phyloP scores from a whole-genome alignment of 305 asterid genomes.

The Euphrasia arctica region DNA sequence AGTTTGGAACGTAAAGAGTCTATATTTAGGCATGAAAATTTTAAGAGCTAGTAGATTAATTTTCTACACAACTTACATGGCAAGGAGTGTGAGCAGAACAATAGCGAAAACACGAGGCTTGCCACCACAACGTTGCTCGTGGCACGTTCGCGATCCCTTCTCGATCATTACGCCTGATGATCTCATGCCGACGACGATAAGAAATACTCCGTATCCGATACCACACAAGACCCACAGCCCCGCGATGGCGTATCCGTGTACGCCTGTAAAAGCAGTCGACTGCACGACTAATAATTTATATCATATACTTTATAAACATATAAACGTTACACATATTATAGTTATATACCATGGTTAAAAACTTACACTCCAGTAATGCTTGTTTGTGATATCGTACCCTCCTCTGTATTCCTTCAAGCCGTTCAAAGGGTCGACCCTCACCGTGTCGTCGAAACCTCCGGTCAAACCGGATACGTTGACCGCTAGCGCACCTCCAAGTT shows the following conservation, averaged over 20 bases:
- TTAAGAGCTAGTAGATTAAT: neutral
- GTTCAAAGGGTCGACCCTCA: slow-evolving; percentile 66
- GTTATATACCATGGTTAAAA: neutral
- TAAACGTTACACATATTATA: neutral
- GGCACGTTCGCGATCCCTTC: slow-evolving; percentile 38
- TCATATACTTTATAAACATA: neutral
- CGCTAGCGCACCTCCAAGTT: neutral
- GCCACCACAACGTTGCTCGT: slow-evolving; percentile 32
- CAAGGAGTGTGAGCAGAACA: slow-evolving; percentile 49
- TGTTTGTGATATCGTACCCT: slow-evolving; percentile 72
- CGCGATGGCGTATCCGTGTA: slow-evolving; percentile 60
- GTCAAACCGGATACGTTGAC: slow-evolving; percentile 18
- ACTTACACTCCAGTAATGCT: slow-evolving; percentile 83
- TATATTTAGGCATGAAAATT: too few relatives aligned
- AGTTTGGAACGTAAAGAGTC: too few relatives aligned
- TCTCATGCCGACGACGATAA: slow-evolving; percentile 34
- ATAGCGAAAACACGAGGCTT: slow-evolving; percentile 46
- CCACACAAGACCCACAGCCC: slow-evolving; percentile 64
- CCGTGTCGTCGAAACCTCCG: slow-evolving; percentile 39
- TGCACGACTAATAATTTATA: slow-evolving; percentile 25
- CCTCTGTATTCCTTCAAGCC: slow-evolving; percentile 70
- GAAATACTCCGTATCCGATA: slow-evolving; percentile 49
- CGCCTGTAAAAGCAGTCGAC: slow-evolving; percentile 77
- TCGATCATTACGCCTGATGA: slow-evolving; percentile 28
- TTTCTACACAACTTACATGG: slow-evolving; percentile 49